Base-by-base conservation (phyloP, 306 rosid species). In the Arachis hypogaea region DNA sequence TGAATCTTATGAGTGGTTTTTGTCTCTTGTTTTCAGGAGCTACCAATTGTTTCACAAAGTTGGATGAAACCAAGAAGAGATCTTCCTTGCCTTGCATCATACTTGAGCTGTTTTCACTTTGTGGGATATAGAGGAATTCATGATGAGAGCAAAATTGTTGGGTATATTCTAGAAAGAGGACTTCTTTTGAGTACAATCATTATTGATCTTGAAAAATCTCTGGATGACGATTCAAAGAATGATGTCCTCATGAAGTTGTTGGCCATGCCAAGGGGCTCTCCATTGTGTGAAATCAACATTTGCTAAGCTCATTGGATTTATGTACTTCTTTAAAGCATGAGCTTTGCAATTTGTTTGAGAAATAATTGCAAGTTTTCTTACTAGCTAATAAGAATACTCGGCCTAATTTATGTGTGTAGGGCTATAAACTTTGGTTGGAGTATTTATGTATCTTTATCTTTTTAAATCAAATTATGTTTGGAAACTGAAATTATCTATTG, bases 81-180 rank as follows among this genome's bases (percentile, higher is more conserved):
- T 73, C 69, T 54, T 62, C 11, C 4, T 5, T 62, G 70, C 52
- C 54, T 73, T 6, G 11, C 0, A 18, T 61, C 62, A 33, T 62
- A 62, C 29, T 6, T 73, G 18, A 62, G 3, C 42, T 40, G 2
- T 5, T 18, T 73, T 40, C 52, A 74, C 14, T 11, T 63, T 4
- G 33, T 11, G 50, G 30, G 63, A 62, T 73, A 38, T 40, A 42
- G 6, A 49, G 78, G 71, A 54, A 11, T 0, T 22, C 41, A 33
- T 51, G 78, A 74, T 52, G 71, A 63, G 63, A 41, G 62, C 6
- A 6, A 47, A 74, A 63, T 74, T 74, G 38, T 41, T 11, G 56
- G 9, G 5, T 63, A 63, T 63, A 7, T 74, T 63, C 8, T 63
- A 22, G 33, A 9, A 18, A 9, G 33, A 1, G 71, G 63, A 12